Evolutionary conservation across 1,284 basidiomycete genomes (phyloP), one percentile per base, ranked within the genome.

Genomic region (Apiotrichum sp.): DNA sequence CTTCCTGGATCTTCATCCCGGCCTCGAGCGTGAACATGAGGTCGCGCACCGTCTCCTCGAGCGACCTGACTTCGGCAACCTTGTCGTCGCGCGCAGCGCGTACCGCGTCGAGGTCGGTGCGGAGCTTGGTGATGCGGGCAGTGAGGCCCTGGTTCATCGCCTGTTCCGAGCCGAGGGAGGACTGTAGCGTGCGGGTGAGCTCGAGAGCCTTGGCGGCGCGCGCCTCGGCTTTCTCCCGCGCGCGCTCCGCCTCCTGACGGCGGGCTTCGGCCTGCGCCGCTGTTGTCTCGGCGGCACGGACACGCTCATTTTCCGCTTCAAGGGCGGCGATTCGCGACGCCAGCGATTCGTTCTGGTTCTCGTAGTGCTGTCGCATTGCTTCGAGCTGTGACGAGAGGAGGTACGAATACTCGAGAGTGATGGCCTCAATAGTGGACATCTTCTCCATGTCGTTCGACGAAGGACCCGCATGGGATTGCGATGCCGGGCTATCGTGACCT

Each of bases 381-480:
- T 97, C 93, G 39, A 98, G 81, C 72, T 98, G 93, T 6, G 86
- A 88, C 0, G 89, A 89, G 54, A 98, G 81, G 48, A 98, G 81
- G 74, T 93, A 93, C 8, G 90, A 92, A 74, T 96, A 98, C 75
- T 98, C 95, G 61, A 97, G 87, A 1, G 92, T 93, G 65, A 98
- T 95, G 0, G 91, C 88, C 75, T 98, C 96, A 60, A 98, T 89
- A 74, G 97, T 96, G 11, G 78, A 76, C 59, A 78, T 77, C 61
- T 76, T 74, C 36, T 73, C 75, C 7, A 73, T 69, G 57, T 77
- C 74, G n/a, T 64, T 67, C 5, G 67, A 65, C 14, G 75, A 74
- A 1, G 78, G 78, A 1, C 78, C 77, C 3, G 48, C 48, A n/a
- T n/a, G n/a, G n/a, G n/a, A n/a, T n/a, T n/a, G n/a, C 86, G 39